phyloP scores from a whole-genome alignment of 257 asterid species.

The Linderniella brevidens region DNA sequence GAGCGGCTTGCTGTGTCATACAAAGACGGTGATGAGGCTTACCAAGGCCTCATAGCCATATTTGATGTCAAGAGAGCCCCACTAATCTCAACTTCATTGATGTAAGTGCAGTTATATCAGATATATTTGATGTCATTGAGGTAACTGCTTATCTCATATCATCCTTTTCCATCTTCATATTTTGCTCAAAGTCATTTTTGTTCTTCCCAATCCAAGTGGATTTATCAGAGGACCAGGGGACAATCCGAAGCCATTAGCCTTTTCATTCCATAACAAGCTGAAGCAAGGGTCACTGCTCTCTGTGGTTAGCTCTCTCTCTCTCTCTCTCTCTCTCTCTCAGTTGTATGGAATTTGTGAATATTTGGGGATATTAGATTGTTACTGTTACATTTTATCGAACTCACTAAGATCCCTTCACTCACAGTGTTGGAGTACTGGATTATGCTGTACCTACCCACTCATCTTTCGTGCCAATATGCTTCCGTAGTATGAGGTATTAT shows the following conservation, averaged over 20 bases:
- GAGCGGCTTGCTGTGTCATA: slow-evolving; percentile 87
- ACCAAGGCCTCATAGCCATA: slow-evolving; percentile 78
- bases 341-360: neutral
- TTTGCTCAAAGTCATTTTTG: slow-evolving; percentile 4
- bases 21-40: slow-evolving; percentile 65
- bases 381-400: slow-evolving; percentile 8
- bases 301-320: slow-evolving; percentile 46
- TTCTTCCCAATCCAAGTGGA: slow-evolving; percentile 39
- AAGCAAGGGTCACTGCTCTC: slow-evolving; percentile 96
- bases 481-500: slow-evolving; percentile 27
- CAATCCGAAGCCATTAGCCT: slow-evolving; percentile 68
- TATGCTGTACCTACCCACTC: slow-evolving; percentile 94
- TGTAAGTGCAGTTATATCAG: slow-evolving; percentile 31
- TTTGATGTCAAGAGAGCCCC: slow-evolving; percentile 85
- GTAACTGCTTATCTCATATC: neutral
- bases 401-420: slow-evolving; percentile 16
- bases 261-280: slow-evolving; percentile 73
- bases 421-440: slow-evolving; percentile 97
- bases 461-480: slow-evolving; percentile 43
- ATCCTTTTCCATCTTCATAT: neutral
- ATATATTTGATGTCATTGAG: neutral
- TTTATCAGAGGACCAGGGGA: slow-evolving; percentile 97
- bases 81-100: slow-evolving; percentile 61
- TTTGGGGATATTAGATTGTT: neutral
- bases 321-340: neutral